phyloP scores from a whole-genome alignment of 2,329 filamentous ascomycete species.

The Fusarium musae region DNA sequence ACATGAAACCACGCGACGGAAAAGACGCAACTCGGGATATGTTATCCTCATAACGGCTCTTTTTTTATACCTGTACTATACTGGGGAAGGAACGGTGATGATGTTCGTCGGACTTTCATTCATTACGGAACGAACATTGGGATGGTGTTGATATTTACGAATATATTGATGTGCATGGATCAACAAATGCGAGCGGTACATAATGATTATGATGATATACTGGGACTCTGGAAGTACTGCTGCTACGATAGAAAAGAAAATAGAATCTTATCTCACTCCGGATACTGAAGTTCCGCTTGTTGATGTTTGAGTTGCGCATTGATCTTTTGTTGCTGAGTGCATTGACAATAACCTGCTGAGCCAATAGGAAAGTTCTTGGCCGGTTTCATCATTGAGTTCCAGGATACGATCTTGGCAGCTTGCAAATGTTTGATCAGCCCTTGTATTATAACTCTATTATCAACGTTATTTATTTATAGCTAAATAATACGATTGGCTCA shows the following conservation, averaged over 20 bases:
- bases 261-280: background rate
- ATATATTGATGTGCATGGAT: slow-evolving; percentile 10
- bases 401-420: background rate
- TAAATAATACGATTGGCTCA: background rate
- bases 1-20: slow-evolving; percentile 9
- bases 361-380: background rate
- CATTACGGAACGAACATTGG: background rate
- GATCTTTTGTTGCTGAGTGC: background rate
- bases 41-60: background rate
- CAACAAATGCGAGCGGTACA: background rate
- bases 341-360: background rate
- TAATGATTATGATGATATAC: background rate
- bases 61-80: background rate
- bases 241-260: background rate
- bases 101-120: background rate
- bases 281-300: background rate
- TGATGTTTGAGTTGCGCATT: background rate
- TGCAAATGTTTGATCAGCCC: background rate
- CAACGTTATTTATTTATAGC: background rate
- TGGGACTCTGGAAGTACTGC: background rate
- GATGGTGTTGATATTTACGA: background rate
- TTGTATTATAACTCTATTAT: background rate
- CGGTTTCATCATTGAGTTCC: background rate
- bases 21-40: background rate
- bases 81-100: background rate